Conservation (phyloP, 345 rosid species). For the Eucalyptus rudis region DNA sequence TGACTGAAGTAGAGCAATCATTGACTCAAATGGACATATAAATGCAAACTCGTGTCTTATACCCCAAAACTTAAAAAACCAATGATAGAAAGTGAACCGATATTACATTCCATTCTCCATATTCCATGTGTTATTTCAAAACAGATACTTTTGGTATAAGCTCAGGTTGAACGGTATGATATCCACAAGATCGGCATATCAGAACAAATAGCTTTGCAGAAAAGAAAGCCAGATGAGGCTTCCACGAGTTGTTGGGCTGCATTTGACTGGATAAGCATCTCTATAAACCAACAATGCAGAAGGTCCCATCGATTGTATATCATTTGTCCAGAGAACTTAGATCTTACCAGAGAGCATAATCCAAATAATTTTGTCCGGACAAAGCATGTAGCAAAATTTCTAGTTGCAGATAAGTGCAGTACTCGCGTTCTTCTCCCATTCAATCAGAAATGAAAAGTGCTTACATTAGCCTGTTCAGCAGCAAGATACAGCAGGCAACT, state of each 20-base stretch:
- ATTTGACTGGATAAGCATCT: background rate
- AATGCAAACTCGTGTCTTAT: background rate
- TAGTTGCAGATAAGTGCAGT: background rate
- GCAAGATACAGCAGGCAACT: constrained; percentile 74
- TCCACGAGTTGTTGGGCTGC: background rate
- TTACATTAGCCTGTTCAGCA: constrained; percentile 72
- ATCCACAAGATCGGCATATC: background rate
- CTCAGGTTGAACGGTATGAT: background rate
- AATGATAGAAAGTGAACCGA: background rate
- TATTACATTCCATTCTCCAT: background rate
- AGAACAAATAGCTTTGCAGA: background rate
- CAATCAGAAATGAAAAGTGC: background rate
- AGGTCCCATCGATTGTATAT: background rate
- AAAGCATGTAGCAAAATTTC: background rate
- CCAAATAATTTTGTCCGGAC: background rate
- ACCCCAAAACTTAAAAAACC: background rate
- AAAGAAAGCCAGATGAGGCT: background rate
- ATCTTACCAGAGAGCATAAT: background rate
- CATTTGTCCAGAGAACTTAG: background rate
- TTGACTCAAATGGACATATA: background rate
- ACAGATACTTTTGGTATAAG: background rate
- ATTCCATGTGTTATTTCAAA: background rate
- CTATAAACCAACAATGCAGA: background rate
- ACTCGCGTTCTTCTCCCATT: background rate
- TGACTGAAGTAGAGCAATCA: background rate